Conservation (phyloP, 2,329 filamentous ascomycete genomes). For the Neoscytalidium dimidiatum region DNA sequence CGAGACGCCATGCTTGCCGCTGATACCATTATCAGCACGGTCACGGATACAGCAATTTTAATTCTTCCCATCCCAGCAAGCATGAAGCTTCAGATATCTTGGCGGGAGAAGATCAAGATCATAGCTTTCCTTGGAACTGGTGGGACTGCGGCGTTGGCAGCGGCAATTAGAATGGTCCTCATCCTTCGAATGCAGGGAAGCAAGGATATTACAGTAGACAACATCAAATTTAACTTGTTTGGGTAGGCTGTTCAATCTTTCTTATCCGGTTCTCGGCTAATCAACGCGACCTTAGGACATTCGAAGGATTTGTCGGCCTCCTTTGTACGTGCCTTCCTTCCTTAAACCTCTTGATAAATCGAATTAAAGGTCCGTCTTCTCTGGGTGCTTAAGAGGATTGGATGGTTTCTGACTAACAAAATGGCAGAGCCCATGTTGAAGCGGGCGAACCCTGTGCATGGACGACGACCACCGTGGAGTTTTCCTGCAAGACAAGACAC, state of each 20-base stretch:
- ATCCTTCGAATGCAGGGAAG: neutral
- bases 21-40: neutral
- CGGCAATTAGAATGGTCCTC: neutral
- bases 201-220: neutral
- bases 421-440: neutral
- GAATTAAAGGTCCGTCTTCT: neutral
- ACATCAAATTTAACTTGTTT: neutral
- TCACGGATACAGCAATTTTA: neutral
- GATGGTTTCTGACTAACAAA: neutral
- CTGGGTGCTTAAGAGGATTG: neutral
- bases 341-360: neutral
- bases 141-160: neutral
- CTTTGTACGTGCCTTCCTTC: neutral
- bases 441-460: neutral
- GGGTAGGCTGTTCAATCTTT: neutral
- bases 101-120: neutral
- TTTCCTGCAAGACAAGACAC: neutral
- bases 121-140: neutral
- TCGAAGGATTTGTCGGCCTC: neutral
- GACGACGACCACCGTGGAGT: neutral
- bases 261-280: too few relatives aligned
- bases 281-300: neutral
- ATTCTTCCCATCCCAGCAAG: neutral
- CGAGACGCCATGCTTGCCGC: neutral
- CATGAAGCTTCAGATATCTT: neutral